These are phyloP conservation scores for Boletus tomentosulus DNA, from an alignment of 768 basidiomycete genomes.

Conservation along the genomic window DNA sequence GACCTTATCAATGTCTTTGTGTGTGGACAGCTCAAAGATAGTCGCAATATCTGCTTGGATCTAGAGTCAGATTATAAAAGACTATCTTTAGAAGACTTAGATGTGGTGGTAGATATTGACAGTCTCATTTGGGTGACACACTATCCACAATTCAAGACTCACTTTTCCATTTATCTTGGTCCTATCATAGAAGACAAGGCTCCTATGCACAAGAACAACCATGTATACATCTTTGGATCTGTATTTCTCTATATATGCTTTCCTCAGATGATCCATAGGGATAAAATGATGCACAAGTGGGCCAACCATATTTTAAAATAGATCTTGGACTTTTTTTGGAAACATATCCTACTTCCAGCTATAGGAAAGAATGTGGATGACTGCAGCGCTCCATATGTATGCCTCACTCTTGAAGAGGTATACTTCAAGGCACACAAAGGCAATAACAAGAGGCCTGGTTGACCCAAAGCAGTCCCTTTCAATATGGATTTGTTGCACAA, in stretches of 20 bases:
- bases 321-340: constrained; percentile 9
- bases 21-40: not conserved
- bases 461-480: constrained; percentile 9
- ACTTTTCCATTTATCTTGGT: not conserved
- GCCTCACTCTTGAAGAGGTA: constrained; percentile 2
- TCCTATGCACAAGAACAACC: constrained; percentile 13
- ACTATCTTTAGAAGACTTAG: not conserved
- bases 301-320: constrained; percentile 6
- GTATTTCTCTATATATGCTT: no score
- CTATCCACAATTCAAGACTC: not conserved
- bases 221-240: constrained; percentile 10
- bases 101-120: constrained; percentile 7
- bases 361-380: not conserved
- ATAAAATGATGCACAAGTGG: not conserved
- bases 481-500: not conserved
- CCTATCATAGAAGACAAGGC: not conserved
- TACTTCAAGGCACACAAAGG: constrained; percentile 4
- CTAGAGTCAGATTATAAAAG: not conserved
- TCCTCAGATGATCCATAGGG: no score
- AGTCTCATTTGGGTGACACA: constrained; percentile 18
- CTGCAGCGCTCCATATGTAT: constrained; percentile 1
- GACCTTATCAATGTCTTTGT: constrained; percentile 1
- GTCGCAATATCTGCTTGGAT: constrained; percentile 5
- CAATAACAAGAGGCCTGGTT: not conserved
- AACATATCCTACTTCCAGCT: constrained; percentile 5